Evolutionary conservation across 1,139 yeast genomes (phyloP), one percentile per base, ranked within the genome.

Genomic region (Eremothecium sinecaudum): DNA sequence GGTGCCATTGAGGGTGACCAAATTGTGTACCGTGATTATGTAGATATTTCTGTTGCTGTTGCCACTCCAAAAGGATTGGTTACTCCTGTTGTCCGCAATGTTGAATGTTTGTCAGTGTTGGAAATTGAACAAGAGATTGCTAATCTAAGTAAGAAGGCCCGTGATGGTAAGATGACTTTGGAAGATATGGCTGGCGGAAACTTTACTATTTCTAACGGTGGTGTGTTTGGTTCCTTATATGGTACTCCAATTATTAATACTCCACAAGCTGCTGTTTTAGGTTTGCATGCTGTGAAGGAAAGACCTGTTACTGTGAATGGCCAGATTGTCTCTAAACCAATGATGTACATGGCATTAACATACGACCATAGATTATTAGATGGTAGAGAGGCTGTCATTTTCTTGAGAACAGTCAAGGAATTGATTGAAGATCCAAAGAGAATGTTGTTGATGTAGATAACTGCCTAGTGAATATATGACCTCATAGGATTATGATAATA

Each of bases 131-230:
- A 79, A 55, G 96, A 84, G 63, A 87, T 90, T 49, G 59, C 76
- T 39, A 65, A 67, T 49, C 72, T 90, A 57, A 93, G 97, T 64
- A 69, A 69, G 61, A 90, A 86, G 68, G 98, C 98, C 46, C 83
- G 98, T 64, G 97, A 90, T 60, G 92, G 92, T 58, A 87, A 90
- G 69, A 75, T 90, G 58, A 82, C 97, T 39, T 69, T 90, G 50
- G 99, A 90, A 70, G 99, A 90, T 64, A 90, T 92, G 98, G 76
- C 96, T 43, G 98, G 99, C 62, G 99, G 99, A 63, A 87, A 97
- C 43, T 87, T 90, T 71, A 90, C 99, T 57, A 90, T 90, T 56
- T 90, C 98, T 41, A 90, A 90, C 68, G 99, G 99, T 62, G 99
- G 99, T 63, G 96, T 90, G 41, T 90, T 90, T 55, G 99, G 99